Evolutionary conservation across 1,284 basidiomycete genomes (phyloP), one percentile per base, ranked within the genome.

Genomic region (Moesziomyces antarcticus): DNA sequence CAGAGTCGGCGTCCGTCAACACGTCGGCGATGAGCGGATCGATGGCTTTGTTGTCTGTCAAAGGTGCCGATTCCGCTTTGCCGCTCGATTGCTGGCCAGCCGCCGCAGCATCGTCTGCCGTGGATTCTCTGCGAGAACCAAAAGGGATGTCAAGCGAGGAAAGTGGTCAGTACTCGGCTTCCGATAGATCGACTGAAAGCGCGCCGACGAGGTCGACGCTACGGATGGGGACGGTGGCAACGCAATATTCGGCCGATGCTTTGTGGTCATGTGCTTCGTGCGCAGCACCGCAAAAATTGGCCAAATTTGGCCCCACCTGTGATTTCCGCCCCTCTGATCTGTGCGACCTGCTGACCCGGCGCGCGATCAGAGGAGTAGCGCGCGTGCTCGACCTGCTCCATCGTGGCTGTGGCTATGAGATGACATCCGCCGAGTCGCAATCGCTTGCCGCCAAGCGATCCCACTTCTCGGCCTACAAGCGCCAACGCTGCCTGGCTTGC

Each of bases 1-100:
- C 51, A 10, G 68, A 65, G 22, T 65, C 62, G 7, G 54, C 68
- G 46, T 65, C 68, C 1, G 62, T 71, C 67, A 70, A 56, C 1
- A 56, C 45, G 60, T 70, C 67, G 16, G 56, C 56, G 10, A 64
- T 20, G 21, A 60, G 56, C 14, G 61, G 60, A 41, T 70, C 67
- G 5, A 69, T 49, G 8, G 35, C 45, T 35, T 51, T 56, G 53
- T 25, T 52, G 8, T 63, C 60, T 11, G 25, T 46, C 1, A 53
- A 41, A 11, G 18, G 25, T 46, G 53, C 24, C 13, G 22, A 16
- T 10, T 59, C 43, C 4, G 24, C 2, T n/a, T 7, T 37, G 20
- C 35, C 43, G 20, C 25, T 40, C 6, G 22, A 37, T 11, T 46
- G 46, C 27, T 20, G 42, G 10, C 45, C 11, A 40, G 47, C 21